phyloP scores from a whole-genome alignment of 2,329 filamentous ascomycete genomes.

The Ceratocystis colombiana region DNA sequence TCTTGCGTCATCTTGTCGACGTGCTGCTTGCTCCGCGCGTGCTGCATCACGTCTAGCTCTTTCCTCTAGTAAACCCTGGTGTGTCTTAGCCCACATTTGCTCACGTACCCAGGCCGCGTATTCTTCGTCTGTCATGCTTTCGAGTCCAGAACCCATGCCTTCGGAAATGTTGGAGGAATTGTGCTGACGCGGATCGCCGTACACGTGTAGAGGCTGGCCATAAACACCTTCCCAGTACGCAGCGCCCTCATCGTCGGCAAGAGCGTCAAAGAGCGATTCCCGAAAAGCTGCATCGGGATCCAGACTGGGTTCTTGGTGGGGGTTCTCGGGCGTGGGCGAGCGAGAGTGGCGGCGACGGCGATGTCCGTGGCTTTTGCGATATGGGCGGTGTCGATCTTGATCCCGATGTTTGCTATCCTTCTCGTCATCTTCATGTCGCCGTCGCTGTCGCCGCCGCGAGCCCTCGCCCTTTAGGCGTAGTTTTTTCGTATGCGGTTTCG shows the following conservation, averaged over 20 bases:
- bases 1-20: conserved; percentile 32
- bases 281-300: conserved; percentile 71
- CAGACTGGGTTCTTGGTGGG: conserved; percentile 40
- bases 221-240: conserved; percentile 95
- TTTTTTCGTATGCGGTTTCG: conserved; percentile 13
- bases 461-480: conserved; percentile 19
- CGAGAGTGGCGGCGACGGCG: conserved; percentile 32
- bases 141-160: conserved; percentile 44
- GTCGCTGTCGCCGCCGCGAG: conserved; percentile 27
- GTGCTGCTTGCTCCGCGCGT: conserved; percentile 29
- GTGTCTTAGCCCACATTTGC: conserved; percentile 92
- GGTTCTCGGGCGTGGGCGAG: conserved; percentile 41
- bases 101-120: conserved; percentile 76
- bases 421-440: conserved; percentile 28
- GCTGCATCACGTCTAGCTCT: conserved; percentile 51
- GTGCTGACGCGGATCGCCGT: conserved; percentile 36
- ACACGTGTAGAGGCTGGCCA: conserved; percentile 83
- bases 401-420: conserved; percentile 25
- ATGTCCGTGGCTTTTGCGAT: conserved; percentile 17
- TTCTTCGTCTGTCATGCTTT: conserved; percentile 85
- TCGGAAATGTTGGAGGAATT: not conserved
- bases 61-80: conserved; percentile 73
- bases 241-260: conserved; percentile 93
- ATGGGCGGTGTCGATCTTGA: conserved; percentile 21
- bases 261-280: conserved; percentile 89